These are phyloP conservation scores for Suillus weaverae DNA, from an alignment of 768 basidiomycete genomes.

Conservation along the genomic window DNA sequence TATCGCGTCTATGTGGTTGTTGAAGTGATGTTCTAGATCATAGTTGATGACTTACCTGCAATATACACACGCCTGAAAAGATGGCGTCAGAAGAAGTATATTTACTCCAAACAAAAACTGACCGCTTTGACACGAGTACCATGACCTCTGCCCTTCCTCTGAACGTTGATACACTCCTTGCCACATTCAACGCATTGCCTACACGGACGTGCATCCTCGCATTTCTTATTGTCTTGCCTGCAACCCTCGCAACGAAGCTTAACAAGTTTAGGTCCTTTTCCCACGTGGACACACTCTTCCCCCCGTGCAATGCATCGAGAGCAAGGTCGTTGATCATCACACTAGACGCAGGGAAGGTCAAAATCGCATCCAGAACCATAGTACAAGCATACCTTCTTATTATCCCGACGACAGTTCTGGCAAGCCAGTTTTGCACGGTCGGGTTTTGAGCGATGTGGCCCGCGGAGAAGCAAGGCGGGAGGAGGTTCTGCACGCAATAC, in stretches of 20 bases:
- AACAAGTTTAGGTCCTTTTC: constrained; percentile 56
- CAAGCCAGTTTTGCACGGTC: constrained; percentile 63
- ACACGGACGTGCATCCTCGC: constrained; percentile 62
- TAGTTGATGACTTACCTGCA: constrained; percentile 48
- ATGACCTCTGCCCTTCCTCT: constrained; percentile 54
- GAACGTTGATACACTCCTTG: constrained; percentile 48
- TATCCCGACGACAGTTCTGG: constrained; percentile 59
- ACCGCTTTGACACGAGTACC: constrained; percentile 64
- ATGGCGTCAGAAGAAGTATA: constrained; percentile 10
- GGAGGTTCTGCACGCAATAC: constrained; percentile 27
- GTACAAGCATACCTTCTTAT: constrained; percentile 53
- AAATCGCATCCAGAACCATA: background rate
- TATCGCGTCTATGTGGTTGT: constrained; percentile 49
- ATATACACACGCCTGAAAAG: constrained; percentile 53
- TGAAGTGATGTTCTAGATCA: constrained; percentile 14
- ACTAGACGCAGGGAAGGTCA: constrained; percentile 35
- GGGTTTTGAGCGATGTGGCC: constrained; percentile 30
- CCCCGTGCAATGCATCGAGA: constrained; percentile 54
- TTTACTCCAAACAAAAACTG: constrained; percentile 23
- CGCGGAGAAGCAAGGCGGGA: constrained; percentile 24
- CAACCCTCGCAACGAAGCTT: constrained; percentile 62
- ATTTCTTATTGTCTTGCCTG: constrained; percentile 53
- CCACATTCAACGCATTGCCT: constrained; percentile 47
- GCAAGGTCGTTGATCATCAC: constrained; percentile 64
- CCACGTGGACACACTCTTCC: constrained; percentile 57